Evolutionary conservation across 257 asterid species (phyloP).

Genomic region (Nicotiana attenuata): DNA sequence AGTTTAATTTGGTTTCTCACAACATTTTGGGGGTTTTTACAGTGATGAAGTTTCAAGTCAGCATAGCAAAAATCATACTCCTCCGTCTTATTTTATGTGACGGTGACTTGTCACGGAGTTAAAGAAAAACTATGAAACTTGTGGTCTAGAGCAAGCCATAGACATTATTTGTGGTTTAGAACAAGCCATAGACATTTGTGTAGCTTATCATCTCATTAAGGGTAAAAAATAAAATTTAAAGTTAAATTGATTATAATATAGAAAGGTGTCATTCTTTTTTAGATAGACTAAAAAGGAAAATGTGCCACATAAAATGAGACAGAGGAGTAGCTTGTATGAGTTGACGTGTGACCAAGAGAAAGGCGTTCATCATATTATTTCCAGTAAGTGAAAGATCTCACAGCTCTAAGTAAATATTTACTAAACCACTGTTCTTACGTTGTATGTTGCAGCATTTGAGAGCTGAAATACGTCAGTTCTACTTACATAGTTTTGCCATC

Average conservation of each 20-base stretch:
- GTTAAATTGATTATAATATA: too few species aligned
- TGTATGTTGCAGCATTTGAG: background rate
- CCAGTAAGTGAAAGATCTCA: background rate
- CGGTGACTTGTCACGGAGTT: too few species aligned
- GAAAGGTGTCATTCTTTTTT: too few species aligned
- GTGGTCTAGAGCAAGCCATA: too few species aligned
- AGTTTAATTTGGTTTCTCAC: background rate
- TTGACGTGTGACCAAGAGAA: background rate
- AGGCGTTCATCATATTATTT: background rate
- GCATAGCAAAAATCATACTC: background rate
- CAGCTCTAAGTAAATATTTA: background rate
- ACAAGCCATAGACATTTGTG: too few species aligned
- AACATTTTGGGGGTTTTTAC: background rate
- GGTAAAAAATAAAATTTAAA: too few species aligned
- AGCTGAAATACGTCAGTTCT: background rate
- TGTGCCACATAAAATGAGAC: too few species aligned
- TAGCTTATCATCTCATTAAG: too few species aligned
- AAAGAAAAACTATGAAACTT: too few species aligned
- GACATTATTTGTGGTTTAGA: too few species aligned
- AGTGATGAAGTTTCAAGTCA: background rate
- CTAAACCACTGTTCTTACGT: background rate
- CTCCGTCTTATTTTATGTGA: too few species aligned
- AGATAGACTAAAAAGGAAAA: too few species aligned
- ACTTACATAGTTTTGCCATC: background rate
- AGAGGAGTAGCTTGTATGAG: background rate